Evolutionary conservation across 2,329 filamentous ascomycete genomes (phyloP).

Genomic region (Phialocephala subalpina): DNA sequence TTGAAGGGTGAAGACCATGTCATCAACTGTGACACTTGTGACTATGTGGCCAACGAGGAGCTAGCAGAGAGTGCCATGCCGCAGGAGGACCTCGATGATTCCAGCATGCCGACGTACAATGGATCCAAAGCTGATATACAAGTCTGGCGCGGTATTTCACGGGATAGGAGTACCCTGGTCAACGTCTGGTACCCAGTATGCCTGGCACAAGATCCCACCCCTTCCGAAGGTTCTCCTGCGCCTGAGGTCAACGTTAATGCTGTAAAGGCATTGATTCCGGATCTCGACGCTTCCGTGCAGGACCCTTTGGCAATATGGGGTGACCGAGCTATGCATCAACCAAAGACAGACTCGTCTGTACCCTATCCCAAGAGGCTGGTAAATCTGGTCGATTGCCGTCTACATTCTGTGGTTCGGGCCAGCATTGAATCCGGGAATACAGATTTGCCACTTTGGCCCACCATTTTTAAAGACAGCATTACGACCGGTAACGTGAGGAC

Average conservation of each 20-base stretch:
- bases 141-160: slow-evolving; percentile 71
- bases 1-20: slow-evolving; percentile 85
- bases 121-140: slow-evolving; percentile 31
- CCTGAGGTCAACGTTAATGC: slow-evolving; percentile 64
- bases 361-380: slow-evolving; percentile 38
- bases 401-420: slow-evolving; percentile 30
- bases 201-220: neutral
- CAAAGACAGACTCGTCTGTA: neutral
- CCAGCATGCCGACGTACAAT: neutral
- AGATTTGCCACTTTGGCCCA: slow-evolving; percentile 34
- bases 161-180: slow-evolving; percentile 72
- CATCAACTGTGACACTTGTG: slow-evolving; percentile 76
- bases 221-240: slow-evolving; percentile 25
- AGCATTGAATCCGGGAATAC: slow-evolving; percentile 24
- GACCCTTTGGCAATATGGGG: slow-evolving; percentile 62
- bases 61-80: slow-evolving; percentile 59
- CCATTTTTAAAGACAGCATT: slow-evolving; percentile 6
- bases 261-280: slow-evolving; percentile 70
- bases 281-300: slow-evolving; percentile 76
- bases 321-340: neutral
- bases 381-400: slow-evolving; percentile 49
- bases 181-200: slow-evolving; percentile 62
- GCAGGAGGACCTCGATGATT: neutral
- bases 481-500: slow-evolving; percentile 17
- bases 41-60: slow-evolving; percentile 87